These are phyloP conservation scores for Pluteus cervinus DNA, from an alignment of 768 basidiomycete genomes.

Conservation along the genomic window DNA sequence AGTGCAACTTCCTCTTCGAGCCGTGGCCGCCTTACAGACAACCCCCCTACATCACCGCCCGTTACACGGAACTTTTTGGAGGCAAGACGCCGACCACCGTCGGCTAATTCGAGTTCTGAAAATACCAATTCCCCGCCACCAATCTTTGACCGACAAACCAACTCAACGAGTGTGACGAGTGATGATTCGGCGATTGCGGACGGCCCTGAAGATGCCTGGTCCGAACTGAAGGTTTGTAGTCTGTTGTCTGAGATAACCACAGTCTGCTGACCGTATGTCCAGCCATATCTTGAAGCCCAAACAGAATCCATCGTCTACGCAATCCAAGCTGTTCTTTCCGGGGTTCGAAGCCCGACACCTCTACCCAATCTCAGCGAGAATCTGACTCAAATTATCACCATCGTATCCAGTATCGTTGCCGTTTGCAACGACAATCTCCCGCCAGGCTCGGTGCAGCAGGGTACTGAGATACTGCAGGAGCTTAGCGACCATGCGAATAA, in stretches of 20 bases:
- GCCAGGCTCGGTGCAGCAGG: constrained; percentile 58
- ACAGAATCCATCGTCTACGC: constrained; percentile 93
- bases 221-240: constrained; percentile 64
- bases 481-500: constrained; percentile 86
- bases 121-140: constrained; percentile 70
- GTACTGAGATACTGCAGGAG: constrained; percentile 72
- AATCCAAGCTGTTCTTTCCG: constrained; percentile 91
- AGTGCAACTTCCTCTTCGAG: constrained; percentile 34
- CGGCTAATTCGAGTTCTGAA: constrained; percentile 68
- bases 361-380: constrained; percentile 86
- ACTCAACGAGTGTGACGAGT: constrained; percentile 43
- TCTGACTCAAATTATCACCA: constrained; percentile 95
- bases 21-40: constrained; percentile 28
- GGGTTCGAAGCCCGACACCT: constrained; percentile 86
- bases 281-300: constrained; percentile 96
- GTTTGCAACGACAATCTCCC: constrained; percentile 94
- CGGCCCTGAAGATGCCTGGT: constrained; percentile 74
- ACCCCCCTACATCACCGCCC: constrained; percentile 26
- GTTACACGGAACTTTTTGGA: constrained; percentile 23
- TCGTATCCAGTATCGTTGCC: constrained; percentile 95
- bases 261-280: constrained; percentile 7
- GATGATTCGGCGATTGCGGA: constrained; percentile 66
- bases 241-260: not conserved
- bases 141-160: constrained; percentile 54
- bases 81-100: constrained; percentile 46